These are phyloP conservation scores for Orbilia javanica DNA, from an alignment of 2,329 filamentous ascomycete genomes.

Conservation along the genomic window DNA sequence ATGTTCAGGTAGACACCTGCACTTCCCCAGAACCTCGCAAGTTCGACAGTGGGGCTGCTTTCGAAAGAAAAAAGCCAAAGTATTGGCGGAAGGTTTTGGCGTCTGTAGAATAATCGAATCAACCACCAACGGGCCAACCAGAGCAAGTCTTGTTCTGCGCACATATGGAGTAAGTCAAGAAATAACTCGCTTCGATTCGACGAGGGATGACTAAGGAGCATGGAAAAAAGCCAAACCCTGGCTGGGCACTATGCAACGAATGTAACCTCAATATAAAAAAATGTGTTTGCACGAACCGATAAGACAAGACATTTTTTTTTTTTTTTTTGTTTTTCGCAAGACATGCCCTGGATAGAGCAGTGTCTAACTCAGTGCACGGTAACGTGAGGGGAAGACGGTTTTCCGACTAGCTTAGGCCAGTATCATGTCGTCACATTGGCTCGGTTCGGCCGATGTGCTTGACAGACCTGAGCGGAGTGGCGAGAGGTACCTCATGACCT, in stretches of 20 bases:
- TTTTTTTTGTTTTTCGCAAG: conserved; percentile 7
- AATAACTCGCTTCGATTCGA: conserved; percentile 32
- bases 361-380: conserved; percentile 5
- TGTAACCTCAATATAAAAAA: conserved; percentile 52
- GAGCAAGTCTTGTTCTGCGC: conserved; percentile 30
- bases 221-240: conserved; percentile 18
- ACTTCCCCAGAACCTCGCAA: background rate
- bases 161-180: conserved; percentile 27
- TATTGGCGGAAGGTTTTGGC: background rate
- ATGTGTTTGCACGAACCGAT: conserved; percentile 9
- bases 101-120: no score
- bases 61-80: background rate
- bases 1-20: background rate
- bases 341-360: conserved; percentile 16
- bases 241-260: conserved; percentile 25
- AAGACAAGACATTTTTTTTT: conserved; percentile 11
- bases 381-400: conserved; percentile 11
- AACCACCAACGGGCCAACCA: background rate
- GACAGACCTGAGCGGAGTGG: background rate
- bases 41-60: conserved; percentile 11
- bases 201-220: conserved; percentile 26
- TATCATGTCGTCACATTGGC: conserved; percentile 54
- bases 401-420: conserved; percentile 7
- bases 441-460: conserved; percentile 5
- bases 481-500: conserved; percentile 47